phyloP scores from a whole-genome alignment of 208 protist genomes.

The Leishmania tropica region DNA sequence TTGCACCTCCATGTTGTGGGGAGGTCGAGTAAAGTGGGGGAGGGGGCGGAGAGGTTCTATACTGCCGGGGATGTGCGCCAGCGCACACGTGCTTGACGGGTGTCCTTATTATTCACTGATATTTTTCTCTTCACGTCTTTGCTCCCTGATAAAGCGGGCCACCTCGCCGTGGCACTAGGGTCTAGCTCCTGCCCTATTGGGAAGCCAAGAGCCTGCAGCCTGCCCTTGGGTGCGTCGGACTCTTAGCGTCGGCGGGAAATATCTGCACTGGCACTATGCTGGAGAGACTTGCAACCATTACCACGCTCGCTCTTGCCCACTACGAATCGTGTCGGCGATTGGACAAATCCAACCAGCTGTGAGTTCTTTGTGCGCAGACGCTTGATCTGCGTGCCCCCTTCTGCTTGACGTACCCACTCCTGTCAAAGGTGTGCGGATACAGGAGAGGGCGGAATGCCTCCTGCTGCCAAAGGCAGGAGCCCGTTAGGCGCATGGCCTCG shows the following conservation, averaged over 20 bases:
- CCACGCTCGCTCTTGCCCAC: neutral
- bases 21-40: neutral
- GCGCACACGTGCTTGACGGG: neutral
- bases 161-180: neutral
- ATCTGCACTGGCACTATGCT: neutral
- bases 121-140: neutral
- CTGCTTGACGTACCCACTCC: too few relatives aligned
- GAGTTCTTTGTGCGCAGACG: neutral
- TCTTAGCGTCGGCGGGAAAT: neutral
- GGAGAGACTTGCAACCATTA: neutral
- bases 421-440: neutral
- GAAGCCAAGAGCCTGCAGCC: neutral
- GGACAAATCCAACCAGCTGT: neutral
- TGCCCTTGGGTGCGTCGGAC: neutral
- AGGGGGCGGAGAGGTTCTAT: neutral
- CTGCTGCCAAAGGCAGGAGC: too few relatives aligned
- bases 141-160: neutral
- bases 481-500: too few relatives aligned
- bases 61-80: neutral
- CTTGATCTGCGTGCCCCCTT: neutral
- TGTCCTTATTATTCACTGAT: neutral
- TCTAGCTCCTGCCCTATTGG: neutral
- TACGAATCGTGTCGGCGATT: neutral
- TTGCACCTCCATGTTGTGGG: neutral
- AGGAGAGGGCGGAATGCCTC: neutral